Base-by-base conservation (phyloP, 257 asterid genomes). In the Salvia hispanica region DNA sequence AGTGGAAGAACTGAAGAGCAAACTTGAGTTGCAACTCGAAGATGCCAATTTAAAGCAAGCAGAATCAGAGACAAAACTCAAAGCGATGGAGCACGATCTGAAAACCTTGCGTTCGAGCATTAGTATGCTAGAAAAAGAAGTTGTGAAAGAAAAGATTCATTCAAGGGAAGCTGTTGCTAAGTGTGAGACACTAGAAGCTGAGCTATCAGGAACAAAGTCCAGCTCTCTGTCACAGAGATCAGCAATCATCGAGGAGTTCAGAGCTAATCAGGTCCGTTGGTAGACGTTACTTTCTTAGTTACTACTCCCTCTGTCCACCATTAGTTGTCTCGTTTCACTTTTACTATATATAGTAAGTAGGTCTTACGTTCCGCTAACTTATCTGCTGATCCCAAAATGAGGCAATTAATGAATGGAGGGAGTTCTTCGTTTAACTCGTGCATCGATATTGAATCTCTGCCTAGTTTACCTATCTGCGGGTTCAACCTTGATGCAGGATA, bases 241-340 rank as follows among this genome's bases (percentile, higher is more conserved):
- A 66, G 69, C 80, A 33, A 80, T 67, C 10, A 6, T 76, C 18
- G 86, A 83, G 56, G 89, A 88, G 79, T 56, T 89, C 74, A 80
- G 83, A 73, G 73, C 75, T 72, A 82, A 77, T 78, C 87, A 87
- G 95, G 96, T 87, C 46, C 33, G 81, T 74, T 74, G 11, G 52
- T 12, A 12, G 56, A 62, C 69, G 16, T 33, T 45, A 57, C 45
- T 46, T 13, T 44, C 14, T 58, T 21, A 28, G 15, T 60, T 65
- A 57, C 55, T 62, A 6, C 34, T 0, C 31, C 31, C 31, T 25
- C 31, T 25, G 2, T 25, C 31, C 31, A 25, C 31, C 31, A 25
- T 25, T 25, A 25, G n/a, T n/a, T 25, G 31, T 25, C 31, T 25
- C 31, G 31, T 25, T 25, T 25, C 31, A 25, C 31, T 25, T 2